Conservation (phyloP, 345 rosid species). For the Mercurialis annua region DNA sequence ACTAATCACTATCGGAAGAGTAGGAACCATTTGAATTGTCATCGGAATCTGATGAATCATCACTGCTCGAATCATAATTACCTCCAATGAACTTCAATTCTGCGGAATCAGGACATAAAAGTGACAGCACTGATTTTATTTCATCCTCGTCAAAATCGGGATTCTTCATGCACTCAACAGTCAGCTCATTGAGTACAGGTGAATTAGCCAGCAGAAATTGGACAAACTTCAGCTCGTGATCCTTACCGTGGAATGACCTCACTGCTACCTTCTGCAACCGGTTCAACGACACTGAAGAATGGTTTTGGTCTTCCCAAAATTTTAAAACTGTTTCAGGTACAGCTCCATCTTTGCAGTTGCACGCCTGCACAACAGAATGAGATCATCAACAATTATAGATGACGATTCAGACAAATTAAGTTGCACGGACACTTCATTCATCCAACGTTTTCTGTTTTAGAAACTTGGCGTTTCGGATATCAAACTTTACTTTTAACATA, state of each 20-base stretch:
- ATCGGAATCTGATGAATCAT: slow-evolving; percentile 7
- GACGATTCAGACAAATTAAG: no score
- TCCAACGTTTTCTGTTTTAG: no score
- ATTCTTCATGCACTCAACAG: slow-evolving; percentile 6
- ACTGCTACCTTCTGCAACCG: slow-evolving; percentile 9
- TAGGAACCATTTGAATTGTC: slow-evolving; percentile 5
- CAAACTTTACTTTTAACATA: no score
- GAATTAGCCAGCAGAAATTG: slow-evolving; percentile 3
- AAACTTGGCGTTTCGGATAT: no score
- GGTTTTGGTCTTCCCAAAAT: slow-evolving; percentile 9
- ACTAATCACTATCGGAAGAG: slow-evolving; percentile 10
- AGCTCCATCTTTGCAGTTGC: background rate
- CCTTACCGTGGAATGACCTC: slow-evolving; percentile 8
- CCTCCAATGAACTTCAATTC: background rate
- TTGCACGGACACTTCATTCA: no score
- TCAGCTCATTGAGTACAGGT: background rate
- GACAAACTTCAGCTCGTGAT: background rate
- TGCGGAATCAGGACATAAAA: background rate
- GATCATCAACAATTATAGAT: background rate
- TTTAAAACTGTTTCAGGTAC: background rate
- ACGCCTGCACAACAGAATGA: slow-evolving; percentile 2
- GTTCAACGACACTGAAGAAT: background rate
- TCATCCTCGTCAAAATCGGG: slow-evolving; percentile 4
- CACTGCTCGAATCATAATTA: background rate
- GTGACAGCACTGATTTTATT: background rate